A percentile compares a stretch with the other conserved stretches of the same genome.
Conservation (phyloP, 371 early-diverging fungal genomes). For the Mortierella sp. region DNA sequence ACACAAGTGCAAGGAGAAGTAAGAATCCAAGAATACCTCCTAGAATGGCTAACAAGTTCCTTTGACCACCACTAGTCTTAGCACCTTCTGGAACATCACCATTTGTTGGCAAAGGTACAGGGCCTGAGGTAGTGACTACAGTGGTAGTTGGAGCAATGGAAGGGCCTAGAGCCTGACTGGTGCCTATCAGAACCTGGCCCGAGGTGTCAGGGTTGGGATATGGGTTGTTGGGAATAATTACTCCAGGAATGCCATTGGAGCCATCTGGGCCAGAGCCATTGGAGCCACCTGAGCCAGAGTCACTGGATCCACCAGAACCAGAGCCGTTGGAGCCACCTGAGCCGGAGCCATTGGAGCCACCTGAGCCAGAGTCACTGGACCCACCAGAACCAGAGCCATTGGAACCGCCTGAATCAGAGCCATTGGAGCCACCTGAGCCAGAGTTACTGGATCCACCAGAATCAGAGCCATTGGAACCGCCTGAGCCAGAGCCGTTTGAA, state of each 20-base stretch:
- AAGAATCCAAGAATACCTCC: conserved; percentile 21
- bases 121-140: not conserved
- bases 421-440: not conserved
- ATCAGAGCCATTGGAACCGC: not conserved
- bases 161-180: conserved; percentile 1
- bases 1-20: conserved; percentile 22
- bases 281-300: not conserved
- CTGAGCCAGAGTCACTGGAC: conserved; percentile 7
- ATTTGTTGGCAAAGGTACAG: not conserved
- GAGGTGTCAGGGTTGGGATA: conserved; percentile 26
- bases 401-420: not conserved
- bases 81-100: conserved; percentile 19
- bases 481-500: conserved; percentile 8
- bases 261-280: conserved; percentile 21
- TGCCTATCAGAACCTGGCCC: conserved; percentile 28
- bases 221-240: conserved; percentile 12
- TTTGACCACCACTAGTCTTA: conserved; percentile 15
- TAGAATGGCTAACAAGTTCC: conserved; percentile 6
- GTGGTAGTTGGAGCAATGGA: not conserved
- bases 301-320: conserved; percentile 4
- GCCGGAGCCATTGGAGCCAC: not conserved
- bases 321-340: not conserved
- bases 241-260: conserved; percentile 24
- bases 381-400: conserved; percentile 3
- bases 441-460: not conserved